Evolutionary conservation across 768 basidiomycete genomes (phyloP).

Genomic region (Piloderma croceum): DNA sequence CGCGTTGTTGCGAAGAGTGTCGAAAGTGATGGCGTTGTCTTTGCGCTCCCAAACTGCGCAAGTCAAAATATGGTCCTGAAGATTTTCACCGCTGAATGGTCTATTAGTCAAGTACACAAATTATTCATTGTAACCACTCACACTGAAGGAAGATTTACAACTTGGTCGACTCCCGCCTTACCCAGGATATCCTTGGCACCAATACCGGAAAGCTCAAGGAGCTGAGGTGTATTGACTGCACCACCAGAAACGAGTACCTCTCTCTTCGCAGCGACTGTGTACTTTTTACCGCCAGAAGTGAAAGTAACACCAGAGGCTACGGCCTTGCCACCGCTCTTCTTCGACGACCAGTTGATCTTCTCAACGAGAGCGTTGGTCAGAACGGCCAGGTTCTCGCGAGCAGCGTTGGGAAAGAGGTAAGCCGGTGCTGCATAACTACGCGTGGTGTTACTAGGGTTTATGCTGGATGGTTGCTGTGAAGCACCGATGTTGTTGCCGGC

Average conservation of each 20-base stretch:
- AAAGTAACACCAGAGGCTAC: no score
- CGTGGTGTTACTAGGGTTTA: constrained; percentile 19
- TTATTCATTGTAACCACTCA: no score
- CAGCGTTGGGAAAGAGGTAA: constrained; percentile 21
- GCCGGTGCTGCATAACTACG: constrained; percentile 24
- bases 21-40: no score
- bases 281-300: no score
- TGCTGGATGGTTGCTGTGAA: constrained; percentile 4
- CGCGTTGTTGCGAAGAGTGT: no score
- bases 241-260: no score
- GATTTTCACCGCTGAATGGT: constrained; percentile 47
- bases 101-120: no score
- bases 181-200: constrained; percentile 35
- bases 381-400: constrained; percentile 20
- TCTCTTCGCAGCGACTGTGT: no score
- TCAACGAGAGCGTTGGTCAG: constrained; percentile 17
- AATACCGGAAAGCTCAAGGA: constrained; percentile 52
- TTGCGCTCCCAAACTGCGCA: not conserved
- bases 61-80: constrained; percentile 37
- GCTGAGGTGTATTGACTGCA: no score
- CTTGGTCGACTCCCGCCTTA: constrained; percentile 29
- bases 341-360: constrained; percentile 1
- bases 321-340: no score
- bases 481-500: constrained; percentile 8
- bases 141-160: no score